Conservation (phyloP, 306 rosid species). For the Ormosia emarginata region DNA sequence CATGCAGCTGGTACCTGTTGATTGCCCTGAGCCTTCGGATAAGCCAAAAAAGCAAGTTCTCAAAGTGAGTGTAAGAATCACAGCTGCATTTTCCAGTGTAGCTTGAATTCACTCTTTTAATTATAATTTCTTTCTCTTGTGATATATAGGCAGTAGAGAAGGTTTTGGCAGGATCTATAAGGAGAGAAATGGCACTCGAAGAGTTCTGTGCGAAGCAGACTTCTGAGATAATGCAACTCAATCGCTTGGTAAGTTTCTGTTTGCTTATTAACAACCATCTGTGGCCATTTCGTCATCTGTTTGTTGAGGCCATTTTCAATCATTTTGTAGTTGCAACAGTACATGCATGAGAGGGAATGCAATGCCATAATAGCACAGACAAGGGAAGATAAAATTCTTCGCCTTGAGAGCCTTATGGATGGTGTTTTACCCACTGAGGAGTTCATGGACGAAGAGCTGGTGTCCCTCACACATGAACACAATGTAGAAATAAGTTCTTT, state of each 20-base stretch:
- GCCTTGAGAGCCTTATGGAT: constrained; percentile 79
- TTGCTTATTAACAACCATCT: not conserved
- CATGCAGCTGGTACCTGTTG: constrained; percentile 56
- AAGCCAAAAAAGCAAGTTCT: constrained; percentile 70
- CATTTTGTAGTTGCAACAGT: constrained; percentile 70
- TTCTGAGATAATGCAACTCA: constrained; percentile 72
- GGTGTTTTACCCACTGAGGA: constrained; percentile 77
- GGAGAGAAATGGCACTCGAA: constrained; percentile 95
- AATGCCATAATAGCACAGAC: constrained; percentile 67
- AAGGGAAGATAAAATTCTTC: constrained; percentile 77
- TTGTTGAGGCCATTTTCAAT: constrained; percentile 28
- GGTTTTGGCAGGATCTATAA: constrained; percentile 86
- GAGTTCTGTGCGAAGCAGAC: constrained; percentile 72
- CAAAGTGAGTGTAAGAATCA: constrained; percentile 49
- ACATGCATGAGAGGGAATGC: constrained; percentile 83
- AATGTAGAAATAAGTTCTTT: constrained; percentile 47
- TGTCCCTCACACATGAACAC: constrained; percentile 55
- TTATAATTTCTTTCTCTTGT: constrained; percentile 13
- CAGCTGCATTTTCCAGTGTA: constrained; percentile 17
- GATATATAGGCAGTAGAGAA: constrained; percentile 68
- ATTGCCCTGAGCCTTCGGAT: constrained; percentile 52
- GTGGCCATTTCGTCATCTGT: not conserved
- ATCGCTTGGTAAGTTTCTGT: constrained; percentile 65
- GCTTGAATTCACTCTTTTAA: constrained; percentile 1
- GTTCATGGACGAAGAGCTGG: constrained; percentile 75